These are phyloP conservation scores for Juncus effusus DNA, from an alignment of 176 grass and related monocot genomes.

Conservation along the genomic window DNA sequence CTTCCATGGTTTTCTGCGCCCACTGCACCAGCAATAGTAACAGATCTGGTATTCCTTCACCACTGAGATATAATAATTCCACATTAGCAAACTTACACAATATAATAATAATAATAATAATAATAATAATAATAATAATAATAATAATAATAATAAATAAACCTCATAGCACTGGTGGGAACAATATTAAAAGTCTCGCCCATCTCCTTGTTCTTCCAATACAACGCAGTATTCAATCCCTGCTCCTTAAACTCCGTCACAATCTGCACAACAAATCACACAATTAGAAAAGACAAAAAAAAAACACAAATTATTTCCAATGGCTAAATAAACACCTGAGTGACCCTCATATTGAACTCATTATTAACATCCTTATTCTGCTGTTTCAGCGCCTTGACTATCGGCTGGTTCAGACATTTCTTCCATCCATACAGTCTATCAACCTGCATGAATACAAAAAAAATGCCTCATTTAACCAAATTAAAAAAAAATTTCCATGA, in stretches of 20 bases:
- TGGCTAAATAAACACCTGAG: constrained; percentile 32
- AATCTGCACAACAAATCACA: constrained; percentile 47
- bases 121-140: background rate
- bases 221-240: constrained; percentile 90
- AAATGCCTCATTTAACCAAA: constrained; percentile 7
- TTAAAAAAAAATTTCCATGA: background rate
- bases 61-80: constrained; percentile 34
- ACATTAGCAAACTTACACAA: constrained; percentile 19
- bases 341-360: constrained; percentile 57
- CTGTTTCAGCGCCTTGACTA: constrained; percentile 41
- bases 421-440: constrained; percentile 75
- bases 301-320: constrained; percentile 1
- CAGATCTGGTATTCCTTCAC: constrained; percentile 95
- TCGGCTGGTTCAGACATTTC: constrained; percentile 38
- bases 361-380: constrained; percentile 47
- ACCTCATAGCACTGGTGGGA: constrained; percentile 92
- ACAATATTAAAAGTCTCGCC: constrained; percentile 77
- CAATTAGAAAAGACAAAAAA: background rate
- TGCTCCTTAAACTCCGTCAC: constrained; percentile 84
- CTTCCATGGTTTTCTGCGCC: constrained; percentile 90
- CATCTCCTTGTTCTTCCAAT: constrained; percentile 93
- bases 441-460: constrained; percentile 37
- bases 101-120: constrained; percentile 15
- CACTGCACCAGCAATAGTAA: constrained; percentile 86
- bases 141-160: constrained; percentile 18